Evolutionary conservation across 2,329 filamentous ascomycete species (phyloP).

Genomic region (Talaromyces sp.): DNA sequence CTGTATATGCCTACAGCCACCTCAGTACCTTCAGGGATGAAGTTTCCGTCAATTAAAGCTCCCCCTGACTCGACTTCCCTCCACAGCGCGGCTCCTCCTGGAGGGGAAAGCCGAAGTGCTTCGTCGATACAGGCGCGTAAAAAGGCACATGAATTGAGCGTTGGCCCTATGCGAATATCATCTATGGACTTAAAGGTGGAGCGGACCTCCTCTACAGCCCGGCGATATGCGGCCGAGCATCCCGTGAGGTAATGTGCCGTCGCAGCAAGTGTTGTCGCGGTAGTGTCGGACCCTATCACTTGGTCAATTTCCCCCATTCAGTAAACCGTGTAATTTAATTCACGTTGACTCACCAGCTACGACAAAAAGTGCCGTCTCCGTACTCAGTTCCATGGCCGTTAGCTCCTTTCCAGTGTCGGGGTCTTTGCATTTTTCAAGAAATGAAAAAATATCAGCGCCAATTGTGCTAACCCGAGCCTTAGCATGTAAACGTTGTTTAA

Average conservation of each 20-base stretch:
- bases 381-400: not conserved
- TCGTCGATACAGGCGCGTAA: slow-evolving; percentile 21
- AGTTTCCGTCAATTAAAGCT: slow-evolving; percentile 17
- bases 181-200: not conserved
- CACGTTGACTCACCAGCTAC: not conserved
- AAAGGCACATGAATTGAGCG: not conserved
- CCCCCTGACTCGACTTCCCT: slow-evolving; percentile 18
- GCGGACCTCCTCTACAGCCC: not conserved
- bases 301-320: not conserved
- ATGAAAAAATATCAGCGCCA: not conserved
- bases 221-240: not conserved
- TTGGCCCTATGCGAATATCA: not conserved
- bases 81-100: slow-evolving; percentile 17
- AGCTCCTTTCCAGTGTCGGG: not conserved
- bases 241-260: not conserved
- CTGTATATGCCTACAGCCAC: slow-evolving; percentile 20
- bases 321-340: too few species aligned
- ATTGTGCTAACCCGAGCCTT: not conserved
- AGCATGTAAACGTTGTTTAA: not conserved
- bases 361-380: not conserved
- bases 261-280: not conserved
- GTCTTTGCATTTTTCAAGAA: not conserved
- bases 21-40: slow-evolving; percentile 16
- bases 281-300: not conserved
- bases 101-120: slow-evolving; percentile 19